Percentiles rank a stretch among this genome's conserved stretches.
Conservation (phyloP, 768 basidiomycete species). For the Phlebiopsis gigantea region DNA sequence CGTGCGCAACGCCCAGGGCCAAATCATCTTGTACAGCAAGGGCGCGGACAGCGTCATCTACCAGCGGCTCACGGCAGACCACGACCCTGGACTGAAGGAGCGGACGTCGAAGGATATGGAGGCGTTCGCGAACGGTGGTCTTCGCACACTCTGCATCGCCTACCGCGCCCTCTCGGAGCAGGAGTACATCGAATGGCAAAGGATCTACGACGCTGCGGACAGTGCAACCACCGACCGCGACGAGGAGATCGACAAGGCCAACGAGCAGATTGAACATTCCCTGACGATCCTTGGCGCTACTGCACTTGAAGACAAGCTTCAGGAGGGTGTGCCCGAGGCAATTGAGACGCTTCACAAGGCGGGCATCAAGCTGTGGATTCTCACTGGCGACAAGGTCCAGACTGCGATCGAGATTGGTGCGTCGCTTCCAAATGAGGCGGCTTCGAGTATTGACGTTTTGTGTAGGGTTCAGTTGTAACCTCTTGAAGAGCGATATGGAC, state of each 20-base stretch:
- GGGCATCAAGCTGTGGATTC: slow-evolving; percentile 97
- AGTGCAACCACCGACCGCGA: slow-evolving; percentile 76
- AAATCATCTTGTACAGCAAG: slow-evolving; percentile 84
- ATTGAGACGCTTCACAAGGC: slow-evolving; percentile 89
- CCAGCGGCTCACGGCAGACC: slow-evolving; percentile 70
- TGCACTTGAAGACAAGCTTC: slow-evolving; percentile 94
- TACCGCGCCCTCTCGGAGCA: slow-evolving; percentile 75
- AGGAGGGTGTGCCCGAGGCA: slow-evolving; percentile 94
- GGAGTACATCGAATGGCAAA: slow-evolving; percentile 79
- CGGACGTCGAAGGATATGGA: slow-evolving; percentile 87
- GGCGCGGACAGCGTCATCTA: slow-evolving; percentile 98
- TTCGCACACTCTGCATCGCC: slow-evolving; percentile 89
- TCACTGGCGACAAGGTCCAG: slow-evolving; percentile 96
- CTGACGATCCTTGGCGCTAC: slow-evolving; percentile 89
- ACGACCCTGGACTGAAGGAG: slow-evolving; percentile 69
- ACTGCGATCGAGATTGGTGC: slow-evolving; percentile 94
- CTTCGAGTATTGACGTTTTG: background rate
- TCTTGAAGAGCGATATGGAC: slow-evolving; percentile 92
- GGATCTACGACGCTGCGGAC: slow-evolving; percentile 77
- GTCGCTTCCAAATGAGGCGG: slow-evolving; percentile 4
- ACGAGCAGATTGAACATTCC: slow-evolving; percentile 76
- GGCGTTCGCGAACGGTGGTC: slow-evolving; percentile 84
- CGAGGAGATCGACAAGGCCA: slow-evolving; percentile 87
- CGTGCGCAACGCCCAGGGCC: slow-evolving; percentile 79
- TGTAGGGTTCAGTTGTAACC: slow-evolving; percentile 82